phyloP scores from a whole-genome alignment of 768 basidiomycete genomes.

The Xanthoconium stramineum region DNA sequence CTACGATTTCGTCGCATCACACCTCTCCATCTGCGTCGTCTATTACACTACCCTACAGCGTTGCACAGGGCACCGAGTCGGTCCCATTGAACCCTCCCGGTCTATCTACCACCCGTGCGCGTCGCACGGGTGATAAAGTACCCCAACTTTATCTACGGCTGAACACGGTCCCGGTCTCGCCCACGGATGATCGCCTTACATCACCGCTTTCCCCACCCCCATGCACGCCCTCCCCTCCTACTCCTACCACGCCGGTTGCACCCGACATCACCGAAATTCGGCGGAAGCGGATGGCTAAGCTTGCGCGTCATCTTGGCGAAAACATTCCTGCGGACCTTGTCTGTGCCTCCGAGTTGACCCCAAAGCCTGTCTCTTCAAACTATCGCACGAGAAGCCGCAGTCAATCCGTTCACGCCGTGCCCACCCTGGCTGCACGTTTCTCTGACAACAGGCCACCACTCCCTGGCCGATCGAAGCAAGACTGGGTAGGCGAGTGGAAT shows the following conservation, averaged over 20 bases:
- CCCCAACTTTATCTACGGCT: constrained; percentile 24
- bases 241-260: constrained; percentile 19
- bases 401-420: constrained; percentile 14
- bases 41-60: constrained; percentile 7
- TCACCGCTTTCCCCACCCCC: constrained; percentile 13
- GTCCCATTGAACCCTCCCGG: constrained; percentile 16
- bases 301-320: constrained; percentile 56
- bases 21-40: constrained; percentile 20
- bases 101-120: constrained; percentile 12
- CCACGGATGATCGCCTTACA: constrained; percentile 7
- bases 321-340: constrained; percentile 57
- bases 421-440: background rate
- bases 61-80: constrained; percentile 7
- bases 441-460: background rate
- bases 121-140: constrained; percentile 11
- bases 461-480: background rate
- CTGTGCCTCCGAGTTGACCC: constrained; percentile 21
- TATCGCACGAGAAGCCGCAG: constrained; percentile 6
- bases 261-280: constrained; percentile 34
- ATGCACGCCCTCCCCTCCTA: constrained; percentile 9
- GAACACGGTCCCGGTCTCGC: constrained; percentile 13
- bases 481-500: constrained; percentile 44
- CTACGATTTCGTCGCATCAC: constrained; percentile 6
- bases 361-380: background rate
- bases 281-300: constrained; percentile 54